Percentiles rank a stretch among this genome's conserved stretches.
Conservation (phyloP, 176 grass and related monocot species). For the Poa annua region DNA sequence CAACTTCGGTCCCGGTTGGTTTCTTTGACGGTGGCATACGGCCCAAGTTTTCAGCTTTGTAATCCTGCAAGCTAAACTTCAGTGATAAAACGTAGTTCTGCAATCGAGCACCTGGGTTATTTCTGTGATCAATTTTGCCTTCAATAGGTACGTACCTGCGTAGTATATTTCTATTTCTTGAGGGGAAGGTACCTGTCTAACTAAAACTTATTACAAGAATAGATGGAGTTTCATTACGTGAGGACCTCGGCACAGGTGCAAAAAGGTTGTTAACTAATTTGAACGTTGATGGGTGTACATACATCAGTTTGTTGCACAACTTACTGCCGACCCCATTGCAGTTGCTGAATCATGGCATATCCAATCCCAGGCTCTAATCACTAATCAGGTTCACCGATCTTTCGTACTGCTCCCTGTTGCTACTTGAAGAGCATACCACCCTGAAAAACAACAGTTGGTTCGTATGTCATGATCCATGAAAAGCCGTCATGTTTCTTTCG, state of each 20-base stretch:
- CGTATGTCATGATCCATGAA: background rate
- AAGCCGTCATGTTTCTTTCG: background rate
- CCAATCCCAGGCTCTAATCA: background rate
- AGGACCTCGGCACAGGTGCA: background rate
- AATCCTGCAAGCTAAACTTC: background rate
- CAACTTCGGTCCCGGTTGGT: background rate
- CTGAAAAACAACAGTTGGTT: background rate
- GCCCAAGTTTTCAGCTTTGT: background rate
- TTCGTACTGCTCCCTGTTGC: background rate
- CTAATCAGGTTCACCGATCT: background rate
- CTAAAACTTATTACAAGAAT: background rate
- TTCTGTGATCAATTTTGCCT: background rate
- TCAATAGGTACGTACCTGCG: no score
- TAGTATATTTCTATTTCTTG: no score
- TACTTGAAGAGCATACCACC: background rate
- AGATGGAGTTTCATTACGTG: background rate
- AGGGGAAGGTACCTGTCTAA: no score
- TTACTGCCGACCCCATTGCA: background rate
- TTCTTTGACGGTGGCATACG: background rate
- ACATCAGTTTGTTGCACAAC: background rate
- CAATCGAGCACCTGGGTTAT: background rate
- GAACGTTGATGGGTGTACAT: no score
- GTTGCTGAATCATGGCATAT: background rate
- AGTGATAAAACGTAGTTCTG: no score
- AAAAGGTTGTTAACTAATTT: no score